Evolutionary conservation across 108 stramenopile species (phyloP).

Genomic region (Licmophora abbreviata): DNA sequence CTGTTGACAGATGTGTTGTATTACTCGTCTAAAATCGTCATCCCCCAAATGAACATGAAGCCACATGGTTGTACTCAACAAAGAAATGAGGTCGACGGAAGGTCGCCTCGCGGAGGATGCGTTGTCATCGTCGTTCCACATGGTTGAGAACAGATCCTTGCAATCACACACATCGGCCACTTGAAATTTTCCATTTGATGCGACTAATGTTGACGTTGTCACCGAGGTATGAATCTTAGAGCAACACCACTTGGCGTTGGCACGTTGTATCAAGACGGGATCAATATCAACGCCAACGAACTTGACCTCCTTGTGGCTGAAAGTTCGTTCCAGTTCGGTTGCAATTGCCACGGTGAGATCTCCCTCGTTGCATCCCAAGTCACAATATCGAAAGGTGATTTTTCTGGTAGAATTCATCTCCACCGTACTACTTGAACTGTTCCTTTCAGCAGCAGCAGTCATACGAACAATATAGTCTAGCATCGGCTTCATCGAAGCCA

Average conservation of each 20-base stretch:
- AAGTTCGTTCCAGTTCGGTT: constrained; percentile 1
- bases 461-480: background rate
- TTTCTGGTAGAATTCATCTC: background rate
- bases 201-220: too few species aligned
- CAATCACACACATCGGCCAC: too few species aligned
- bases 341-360: constrained; percentile 41
- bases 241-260: constrained; percentile 20
- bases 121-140: too few species aligned
- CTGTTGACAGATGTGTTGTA: constrained; percentile 28
- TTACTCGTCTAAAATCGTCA: constrained; percentile 23
- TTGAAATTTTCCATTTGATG: background rate
- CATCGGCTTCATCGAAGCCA: constrained; percentile 3
- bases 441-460: background rate
- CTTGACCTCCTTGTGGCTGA: constrained; percentile 8
- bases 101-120: background rate
- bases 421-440: background rate
- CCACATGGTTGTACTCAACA: constrained; percentile 60
- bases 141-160: too few species aligned
- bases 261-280: constrained; percentile 28
- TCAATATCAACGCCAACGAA: constrained; percentile 45
- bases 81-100: constrained; percentile 32
- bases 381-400: constrained; percentile 30
- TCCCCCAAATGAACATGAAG: constrained; percentile 42
- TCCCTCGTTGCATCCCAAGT: constrained; percentile 50
- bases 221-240: background rate